A percentile compares a stretch with the other conserved stretches of the same genome.
Conservation (phyloP, 2,329 filamentous ascomycete species). For the Fusarium sp. region DNA sequence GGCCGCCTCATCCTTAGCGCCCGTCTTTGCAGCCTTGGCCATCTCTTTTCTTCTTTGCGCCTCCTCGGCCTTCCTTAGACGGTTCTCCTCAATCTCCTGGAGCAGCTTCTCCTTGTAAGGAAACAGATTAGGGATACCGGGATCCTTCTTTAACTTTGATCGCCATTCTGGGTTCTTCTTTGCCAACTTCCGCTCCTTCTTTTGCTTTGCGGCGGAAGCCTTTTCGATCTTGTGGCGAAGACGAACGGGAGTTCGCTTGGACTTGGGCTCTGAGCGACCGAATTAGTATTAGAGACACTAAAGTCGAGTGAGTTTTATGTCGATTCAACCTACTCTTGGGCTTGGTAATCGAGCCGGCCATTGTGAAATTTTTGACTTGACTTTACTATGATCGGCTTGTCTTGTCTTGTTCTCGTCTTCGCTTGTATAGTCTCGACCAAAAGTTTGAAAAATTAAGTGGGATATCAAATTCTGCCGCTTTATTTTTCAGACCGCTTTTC, state of each 20-base stretch:
- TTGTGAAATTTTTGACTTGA: conserved; percentile 46
- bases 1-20: conserved; percentile 59
- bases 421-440: conserved; percentile 20
- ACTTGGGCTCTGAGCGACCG: conserved; percentile 79
- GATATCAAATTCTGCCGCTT: conserved; percentile 53
- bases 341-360: conserved; percentile 67
- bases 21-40: conserved; percentile 74
- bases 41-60: conserved; percentile 76
- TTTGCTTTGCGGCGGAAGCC: conserved; percentile 87
- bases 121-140: conserved; percentile 96
- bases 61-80: conserved; percentile 84
- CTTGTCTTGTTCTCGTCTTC: conserved; percentile 19
- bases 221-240: conserved; percentile 97
- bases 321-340: conserved; percentile 60
- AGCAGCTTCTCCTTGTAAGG: conserved; percentile 97
- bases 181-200: conserved; percentile 86
- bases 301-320: fast-evolving
- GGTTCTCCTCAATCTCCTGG: conserved; percentile 92
- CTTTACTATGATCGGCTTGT: conserved; percentile 27
- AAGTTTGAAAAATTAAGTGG: conserved; percentile 54
- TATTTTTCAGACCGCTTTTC: conserved; percentile 49
- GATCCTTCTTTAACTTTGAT: conserved; percentile 95
- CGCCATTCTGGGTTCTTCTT: conserved; percentile 99
- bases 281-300: not conserved
- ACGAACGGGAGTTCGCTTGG: conserved; percentile 90